A percentile compares a stretch with the other conserved stretches of the same genome.
Conservation (phyloP, 108 stramenopile genomes). For the Cylindrotheca closterium region DNA sequence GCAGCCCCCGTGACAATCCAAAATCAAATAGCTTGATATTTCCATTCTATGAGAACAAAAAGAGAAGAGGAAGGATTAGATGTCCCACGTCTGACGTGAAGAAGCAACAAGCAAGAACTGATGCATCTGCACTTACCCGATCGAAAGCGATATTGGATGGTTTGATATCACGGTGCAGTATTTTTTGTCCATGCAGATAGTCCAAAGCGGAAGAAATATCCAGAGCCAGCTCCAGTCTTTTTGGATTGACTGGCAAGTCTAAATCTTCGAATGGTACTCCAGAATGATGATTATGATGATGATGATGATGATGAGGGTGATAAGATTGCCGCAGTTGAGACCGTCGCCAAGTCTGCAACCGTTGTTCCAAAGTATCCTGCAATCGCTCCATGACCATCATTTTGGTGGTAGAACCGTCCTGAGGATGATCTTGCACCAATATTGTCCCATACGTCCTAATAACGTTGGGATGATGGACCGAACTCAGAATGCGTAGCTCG, state of each 20-base stretch:
- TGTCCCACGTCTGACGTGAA: constrained; percentile 32
- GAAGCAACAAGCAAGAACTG: no score
- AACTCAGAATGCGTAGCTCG: constrained; percentile 8
- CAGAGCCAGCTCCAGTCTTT: neutral
- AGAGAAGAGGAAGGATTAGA: no score
- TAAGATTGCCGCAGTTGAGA: neutral
- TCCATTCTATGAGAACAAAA: constrained; percentile 16
- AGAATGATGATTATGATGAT: no score
- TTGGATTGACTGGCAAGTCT: neutral
- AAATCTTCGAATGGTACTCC: no score
- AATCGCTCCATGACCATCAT: constrained; percentile 11
- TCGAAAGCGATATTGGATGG: no score
- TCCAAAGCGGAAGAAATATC: constrained; percentile 20
- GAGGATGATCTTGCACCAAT: no score
- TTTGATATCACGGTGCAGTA: constrained; percentile 27
- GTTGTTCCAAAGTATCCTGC: neutral
- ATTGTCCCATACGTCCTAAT: no score
- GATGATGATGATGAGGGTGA: neutral
- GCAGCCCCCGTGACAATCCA: constrained; percentile 22
- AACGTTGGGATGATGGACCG: constrained; percentile 20
- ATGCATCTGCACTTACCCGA: no score
- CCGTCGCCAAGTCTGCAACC: constrained; percentile 34
- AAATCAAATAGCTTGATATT: constrained; percentile 28
- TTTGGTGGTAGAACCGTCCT: no score
- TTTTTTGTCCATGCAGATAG: constrained; percentile 14